Evolutionary conservation across 495 filamentous ascomycete genomes (phyloP).

Genomic region (Cudoniella acicularis): DNA sequence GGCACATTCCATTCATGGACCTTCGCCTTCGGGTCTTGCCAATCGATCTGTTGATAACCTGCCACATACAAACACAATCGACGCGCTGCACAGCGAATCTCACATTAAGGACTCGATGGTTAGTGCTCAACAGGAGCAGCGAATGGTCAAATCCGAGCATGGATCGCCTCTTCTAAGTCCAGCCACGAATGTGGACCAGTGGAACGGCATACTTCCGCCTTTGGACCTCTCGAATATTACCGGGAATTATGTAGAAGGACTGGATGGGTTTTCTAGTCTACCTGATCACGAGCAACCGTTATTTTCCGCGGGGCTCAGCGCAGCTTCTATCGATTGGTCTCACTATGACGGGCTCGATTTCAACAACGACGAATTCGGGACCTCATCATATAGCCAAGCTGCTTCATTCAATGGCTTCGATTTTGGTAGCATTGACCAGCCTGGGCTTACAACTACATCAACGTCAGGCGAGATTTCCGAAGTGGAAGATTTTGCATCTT

Average conservation of each 20-base stretch:
- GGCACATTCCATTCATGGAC: constrained; percentile 64
- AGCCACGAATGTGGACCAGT: constrained; percentile 50
- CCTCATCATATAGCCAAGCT: constrained; percentile 64
- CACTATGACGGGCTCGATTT: constrained; percentile 62
- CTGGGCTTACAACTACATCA: constrained; percentile 57
- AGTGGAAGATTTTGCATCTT: constrained; percentile 51
- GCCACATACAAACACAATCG: constrained; percentile 41
- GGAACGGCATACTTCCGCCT: constrained; percentile 59
- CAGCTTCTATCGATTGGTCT: constrained; percentile 69
- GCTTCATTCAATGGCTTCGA: constrained; percentile 68
- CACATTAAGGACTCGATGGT: constrained; percentile 38
- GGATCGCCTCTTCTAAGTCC: constrained; percentile 62
- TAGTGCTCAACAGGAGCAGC: constrained; percentile 46
- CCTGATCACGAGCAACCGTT: constrained; percentile 61
- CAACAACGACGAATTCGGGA: constrained; percentile 47
- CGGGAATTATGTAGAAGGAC: constrained; percentile 46
- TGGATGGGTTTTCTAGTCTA: constrained; percentile 45
- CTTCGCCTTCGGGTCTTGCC: constrained; percentile 43
- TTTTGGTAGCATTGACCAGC: constrained; percentile 48
- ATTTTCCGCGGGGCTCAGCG: constrained; percentile 60
- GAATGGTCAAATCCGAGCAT: constrained; percentile 64
- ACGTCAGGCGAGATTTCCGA: constrained; percentile 77
- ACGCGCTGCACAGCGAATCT: constrained; percentile 34
- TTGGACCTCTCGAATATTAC: constrained; percentile 55
- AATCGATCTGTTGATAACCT: constrained; percentile 70